A percentile compares a stretch with the other conserved stretches of the same genome.
Conservation (phyloP, 345 rosid species). For the Gossypium turneri region DNA sequence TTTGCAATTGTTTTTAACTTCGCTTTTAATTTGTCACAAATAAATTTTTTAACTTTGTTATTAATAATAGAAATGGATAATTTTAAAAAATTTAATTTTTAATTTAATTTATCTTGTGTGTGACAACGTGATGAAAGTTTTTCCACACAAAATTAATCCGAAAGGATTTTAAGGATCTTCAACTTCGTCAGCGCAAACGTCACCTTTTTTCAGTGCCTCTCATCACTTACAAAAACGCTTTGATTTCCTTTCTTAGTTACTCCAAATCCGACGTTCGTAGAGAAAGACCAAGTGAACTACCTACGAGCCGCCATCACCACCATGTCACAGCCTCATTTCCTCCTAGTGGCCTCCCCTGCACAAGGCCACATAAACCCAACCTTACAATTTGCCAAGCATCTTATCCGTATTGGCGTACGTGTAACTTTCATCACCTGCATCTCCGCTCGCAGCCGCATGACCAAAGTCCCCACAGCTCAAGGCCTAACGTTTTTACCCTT, state of each 20-base stretch:
- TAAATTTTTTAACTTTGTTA: too few relatives aligned
- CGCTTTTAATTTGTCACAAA: too few relatives aligned
- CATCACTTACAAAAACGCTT: too few relatives aligned
- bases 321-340: constrained; percentile 40
- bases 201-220: not conserved
- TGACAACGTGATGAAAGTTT: too few relatives aligned
- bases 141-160: too few relatives aligned
- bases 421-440: constrained; percentile 48
- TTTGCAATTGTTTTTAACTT: too few relatives aligned
- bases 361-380: constrained; percentile 75
- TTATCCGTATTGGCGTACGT: constrained; percentile 38
- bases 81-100: too few relatives aligned
- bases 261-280: not conserved
- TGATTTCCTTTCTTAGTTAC: not conserved
- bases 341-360: constrained; percentile 44
- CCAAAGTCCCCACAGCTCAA: constrained; percentile 18
- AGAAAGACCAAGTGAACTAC: too few relatives aligned
- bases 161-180: too few relatives aligned
- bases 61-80: too few relatives aligned
- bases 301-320: not conserved
- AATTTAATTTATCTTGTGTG: too few relatives aligned
- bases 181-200: not conserved
- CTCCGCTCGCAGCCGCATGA: constrained; percentile 43
- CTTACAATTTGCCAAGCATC: constrained; percentile 55
- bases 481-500: constrained; percentile 43